These are phyloP conservation scores for Trichoderma koningii DNA, from an alignment of 2,329 filamentous ascomycete genomes.

Conservation along the genomic window DNA sequence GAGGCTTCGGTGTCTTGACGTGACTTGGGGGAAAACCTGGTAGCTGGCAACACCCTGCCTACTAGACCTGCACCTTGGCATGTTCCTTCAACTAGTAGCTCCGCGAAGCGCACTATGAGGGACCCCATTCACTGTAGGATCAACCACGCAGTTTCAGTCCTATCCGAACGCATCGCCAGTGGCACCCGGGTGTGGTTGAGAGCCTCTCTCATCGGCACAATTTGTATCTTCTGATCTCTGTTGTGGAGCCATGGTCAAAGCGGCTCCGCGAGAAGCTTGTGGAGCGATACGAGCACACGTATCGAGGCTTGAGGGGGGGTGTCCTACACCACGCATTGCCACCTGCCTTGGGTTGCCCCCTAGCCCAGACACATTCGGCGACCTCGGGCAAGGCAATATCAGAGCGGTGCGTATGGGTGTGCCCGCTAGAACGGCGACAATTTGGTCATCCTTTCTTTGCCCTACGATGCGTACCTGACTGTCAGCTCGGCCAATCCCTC, in stretches of 20 bases:
- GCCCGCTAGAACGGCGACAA: background rate
- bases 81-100: background rate
- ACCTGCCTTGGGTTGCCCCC: background rate
- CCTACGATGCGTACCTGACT: background rate
- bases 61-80: background rate
- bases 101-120: background rate
- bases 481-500: background rate
- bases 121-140: background rate
- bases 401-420: background rate
- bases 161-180: background rate
- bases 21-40: background rate
- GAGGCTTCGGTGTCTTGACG: background rate
- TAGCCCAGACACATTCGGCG: constrained; percentile 7
- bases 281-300: background rate
- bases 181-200: background rate
- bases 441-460: background rate
- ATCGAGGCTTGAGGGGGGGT: background rate
- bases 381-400: constrained; percentile 11
- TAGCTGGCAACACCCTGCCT: background rate
- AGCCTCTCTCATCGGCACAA: background rate
- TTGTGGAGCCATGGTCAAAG: background rate
- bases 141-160: constrained; percentile 4
- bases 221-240: background rate
- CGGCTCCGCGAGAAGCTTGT: background rate
- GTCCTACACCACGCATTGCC: background rate